Conservation (phyloP, 2,329 filamentous ascomycete species). For the Exophiala calicioides region DNA sequence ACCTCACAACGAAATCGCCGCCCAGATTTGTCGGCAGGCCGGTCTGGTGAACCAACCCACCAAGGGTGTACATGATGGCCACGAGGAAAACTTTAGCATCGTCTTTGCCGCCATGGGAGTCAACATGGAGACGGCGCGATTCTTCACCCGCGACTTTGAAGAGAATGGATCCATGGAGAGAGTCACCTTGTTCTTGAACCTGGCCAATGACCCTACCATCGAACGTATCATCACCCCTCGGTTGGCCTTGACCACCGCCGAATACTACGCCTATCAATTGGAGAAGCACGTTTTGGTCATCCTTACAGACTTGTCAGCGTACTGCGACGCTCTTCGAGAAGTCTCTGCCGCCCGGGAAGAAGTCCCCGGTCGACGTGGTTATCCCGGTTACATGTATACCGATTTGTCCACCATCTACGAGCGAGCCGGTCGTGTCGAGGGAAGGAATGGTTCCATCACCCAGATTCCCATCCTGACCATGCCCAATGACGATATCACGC, state of each 20-base stretch:
- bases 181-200: constrained; percentile 95
- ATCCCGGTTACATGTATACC: constrained; percentile 99
- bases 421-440: constrained; percentile 94
- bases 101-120: constrained; percentile 99
- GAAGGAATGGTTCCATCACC: constrained; percentile 96
- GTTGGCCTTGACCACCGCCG: constrained; percentile 94
- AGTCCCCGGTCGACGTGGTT: constrained; percentile 98
- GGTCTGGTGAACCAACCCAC: constrained; percentile 88
- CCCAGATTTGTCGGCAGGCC: constrained; percentile 97
- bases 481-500: constrained; percentile 99
- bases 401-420: constrained; percentile 99
- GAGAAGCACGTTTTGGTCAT: constrained; percentile 99
- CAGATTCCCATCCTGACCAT: constrained; percentile 99
- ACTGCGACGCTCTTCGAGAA: constrained; percentile 98
- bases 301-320: constrained; percentile 94
- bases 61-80: constrained; percentile 93
- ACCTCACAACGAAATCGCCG: constrained; percentile 98
- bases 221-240: constrained; percentile 99
- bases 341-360: constrained; percentile 97
- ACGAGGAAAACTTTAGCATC: constrained; percentile 99
- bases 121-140: constrained; percentile 96
- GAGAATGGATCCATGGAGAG: constrained; percentile 99
- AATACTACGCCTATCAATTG: constrained; percentile 99
- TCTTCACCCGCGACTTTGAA: constrained; percentile 98
- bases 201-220: constrained; percentile 98